A percentile compares a stretch with the other conserved stretches of the same genome.
Evolutionary conservation across 2,329 filamentous ascomycete genomes (phyloP).

Genomic region (Clathrospora elynae): DNA sequence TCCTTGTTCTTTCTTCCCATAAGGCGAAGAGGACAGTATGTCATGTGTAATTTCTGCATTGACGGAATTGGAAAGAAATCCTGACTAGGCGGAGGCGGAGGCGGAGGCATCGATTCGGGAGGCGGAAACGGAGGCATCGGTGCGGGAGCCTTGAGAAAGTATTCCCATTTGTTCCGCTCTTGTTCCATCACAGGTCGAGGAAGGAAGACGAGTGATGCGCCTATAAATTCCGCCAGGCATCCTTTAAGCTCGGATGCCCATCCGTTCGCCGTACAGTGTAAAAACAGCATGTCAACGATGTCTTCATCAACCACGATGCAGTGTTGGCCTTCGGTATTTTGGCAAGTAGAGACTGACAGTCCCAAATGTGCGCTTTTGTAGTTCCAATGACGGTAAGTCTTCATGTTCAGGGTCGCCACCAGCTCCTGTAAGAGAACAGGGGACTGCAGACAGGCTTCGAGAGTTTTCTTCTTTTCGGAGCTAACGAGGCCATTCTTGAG

Average conservation of each 20-base stretch:
- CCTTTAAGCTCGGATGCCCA: constrained; percentile 32
- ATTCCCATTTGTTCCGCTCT: constrained; percentile 23
- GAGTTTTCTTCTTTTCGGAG: constrained; percentile 52
- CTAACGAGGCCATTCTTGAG: constrained; percentile 56
- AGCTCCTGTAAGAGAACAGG: constrained; percentile 31
- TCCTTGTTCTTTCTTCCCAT: too few species aligned
- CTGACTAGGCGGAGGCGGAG: too few species aligned
- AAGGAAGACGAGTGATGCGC: constrained; percentile 4
- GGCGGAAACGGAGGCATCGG: too few species aligned
- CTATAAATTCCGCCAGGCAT: constrained; percentile 10
- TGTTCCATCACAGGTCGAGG: constrained; percentile 1
- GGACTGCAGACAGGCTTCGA: constrained; percentile 35
- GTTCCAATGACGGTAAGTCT: constrained; percentile 32
- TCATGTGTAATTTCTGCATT: too few species aligned
- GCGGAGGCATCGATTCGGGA: too few species aligned
- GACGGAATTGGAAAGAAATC: too few species aligned
- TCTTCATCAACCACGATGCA: constrained; percentile 34
- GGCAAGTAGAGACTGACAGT: constrained; percentile 27
- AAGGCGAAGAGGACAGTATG: too few species aligned
- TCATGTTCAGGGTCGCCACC: constrained; percentile 30
- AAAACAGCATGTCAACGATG: constrained; percentile 36
- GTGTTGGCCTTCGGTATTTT: constrained; percentile 30
- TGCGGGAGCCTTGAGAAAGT: constrained; percentile 24
- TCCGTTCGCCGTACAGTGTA: constrained; percentile 28
- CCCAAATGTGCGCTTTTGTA: constrained; percentile 30